Conservation (phyloP, 2,329 filamentous ascomycete genomes). For the Pleurostoma richardsiae region DNA sequence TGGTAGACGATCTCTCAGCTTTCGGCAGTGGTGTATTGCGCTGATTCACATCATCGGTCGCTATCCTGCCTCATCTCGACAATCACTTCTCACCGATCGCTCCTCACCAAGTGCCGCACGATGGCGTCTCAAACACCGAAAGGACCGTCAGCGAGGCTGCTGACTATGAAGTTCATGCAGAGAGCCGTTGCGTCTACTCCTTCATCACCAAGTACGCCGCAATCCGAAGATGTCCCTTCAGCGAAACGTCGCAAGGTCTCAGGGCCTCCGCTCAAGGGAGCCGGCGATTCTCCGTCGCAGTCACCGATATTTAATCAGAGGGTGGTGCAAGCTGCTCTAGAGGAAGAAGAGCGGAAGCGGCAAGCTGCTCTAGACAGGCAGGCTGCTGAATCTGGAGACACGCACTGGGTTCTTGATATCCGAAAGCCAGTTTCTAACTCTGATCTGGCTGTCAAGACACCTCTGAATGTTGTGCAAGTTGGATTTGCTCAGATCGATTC, state of each 20-base stretch:
- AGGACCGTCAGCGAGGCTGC: conserved; percentile 78
- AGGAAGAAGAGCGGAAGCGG: conserved; percentile 62
- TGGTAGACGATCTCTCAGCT: too few relatives aligned
- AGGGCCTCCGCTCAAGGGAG: conserved; percentile 18
- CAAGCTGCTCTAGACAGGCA: conserved; percentile 57
- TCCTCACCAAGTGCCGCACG: conserved; percentile 5
- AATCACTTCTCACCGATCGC: too few relatives aligned
- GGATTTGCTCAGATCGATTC: conserved; percentile 47
- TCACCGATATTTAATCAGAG: conserved; percentile 46
- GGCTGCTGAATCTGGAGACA: conserved; percentile 60
- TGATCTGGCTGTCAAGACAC: conserved; percentile 24
- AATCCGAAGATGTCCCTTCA: conserved; percentile 40
- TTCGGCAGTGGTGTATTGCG: too few relatives aligned
- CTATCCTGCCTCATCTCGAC: too few relatives aligned
- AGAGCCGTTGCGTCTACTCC: conserved; percentile 62
- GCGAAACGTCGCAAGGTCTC: conserved; percentile 59
- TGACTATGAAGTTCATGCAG: conserved; percentile 99
- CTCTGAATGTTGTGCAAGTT: conserved; percentile 55
- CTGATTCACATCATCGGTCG: too few relatives aligned
- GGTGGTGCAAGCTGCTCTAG: conserved; percentile 58
- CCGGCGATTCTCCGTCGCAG: conserved; percentile 25
- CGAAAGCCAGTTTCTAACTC: conserved; percentile 26
- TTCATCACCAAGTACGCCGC: conserved; percentile 37
- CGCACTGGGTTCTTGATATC: conserved; percentile 69
- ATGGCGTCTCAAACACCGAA: conserved; percentile 52